phyloP scores from a whole-genome alignment of 768 basidiomycete species.

The Russula sp. region DNA sequence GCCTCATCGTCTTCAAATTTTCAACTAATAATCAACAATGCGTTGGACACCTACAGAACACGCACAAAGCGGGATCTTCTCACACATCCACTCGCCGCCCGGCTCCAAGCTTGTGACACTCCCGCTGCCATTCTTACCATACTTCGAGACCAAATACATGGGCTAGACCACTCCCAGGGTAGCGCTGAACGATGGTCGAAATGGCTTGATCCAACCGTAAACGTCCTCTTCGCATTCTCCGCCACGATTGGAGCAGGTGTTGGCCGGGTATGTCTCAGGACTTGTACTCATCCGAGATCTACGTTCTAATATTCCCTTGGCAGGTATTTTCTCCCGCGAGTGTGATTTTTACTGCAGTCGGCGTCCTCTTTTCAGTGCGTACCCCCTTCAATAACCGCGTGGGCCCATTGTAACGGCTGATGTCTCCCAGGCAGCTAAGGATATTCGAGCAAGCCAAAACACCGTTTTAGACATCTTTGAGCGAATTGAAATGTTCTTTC shows the following conservation, averaged over 20 bases:
- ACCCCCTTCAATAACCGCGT: not conserved
- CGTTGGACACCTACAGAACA: not conserved
- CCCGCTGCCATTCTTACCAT: not conserved
- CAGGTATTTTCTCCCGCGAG: not conserved
- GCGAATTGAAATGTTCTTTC: too few relatives aligned
- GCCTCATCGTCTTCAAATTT: not conserved
- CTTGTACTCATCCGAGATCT: not conserved
- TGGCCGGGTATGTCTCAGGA: not conserved
- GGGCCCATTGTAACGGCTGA: too few relatives aligned
- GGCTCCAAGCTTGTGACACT: not conserved
- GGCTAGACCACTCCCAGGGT: not conserved
- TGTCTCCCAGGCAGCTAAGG: not conserved
- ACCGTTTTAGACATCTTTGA: not conserved
- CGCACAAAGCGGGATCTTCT: not conserved
- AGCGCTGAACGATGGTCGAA: not conserved
- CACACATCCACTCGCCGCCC: not conserved
- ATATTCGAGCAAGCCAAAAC: not conserved
- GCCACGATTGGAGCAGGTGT: not conserved
- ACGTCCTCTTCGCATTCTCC: conserved; percentile 1
- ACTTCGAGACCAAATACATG: not conserved
- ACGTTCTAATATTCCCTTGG: too few relatives aligned
- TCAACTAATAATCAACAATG: not conserved
- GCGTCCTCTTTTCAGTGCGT: not conserved
- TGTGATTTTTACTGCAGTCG: not conserved
- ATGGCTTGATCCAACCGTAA: not conserved